Base-by-base conservation (phyloP, 1,284 basidiomycete genomes). In the Tilletia walkeri region DNA sequence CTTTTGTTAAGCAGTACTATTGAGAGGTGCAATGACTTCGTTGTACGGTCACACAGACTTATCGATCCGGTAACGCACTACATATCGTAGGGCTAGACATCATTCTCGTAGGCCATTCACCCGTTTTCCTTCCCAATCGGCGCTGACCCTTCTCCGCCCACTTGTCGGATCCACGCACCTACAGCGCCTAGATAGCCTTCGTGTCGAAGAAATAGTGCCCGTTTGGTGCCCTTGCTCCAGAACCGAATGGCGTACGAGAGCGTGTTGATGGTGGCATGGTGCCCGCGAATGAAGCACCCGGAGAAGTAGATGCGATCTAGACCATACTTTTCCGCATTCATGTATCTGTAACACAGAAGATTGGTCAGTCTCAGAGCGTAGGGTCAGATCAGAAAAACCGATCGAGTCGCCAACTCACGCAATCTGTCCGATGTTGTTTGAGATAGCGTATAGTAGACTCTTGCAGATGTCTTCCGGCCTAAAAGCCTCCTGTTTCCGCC, bases 341-440 rank as follows among this genome's bases (percentile, higher is more conserved):
- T 97, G 85, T 95, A 97, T 71, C 94, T 95, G 84, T 34, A 59
- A 67, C 5, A 47, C 41, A 20, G 12, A 61, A 48, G 30, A n/a
- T 36, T 38, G 7, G 12, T 30, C 24, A 30, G 24, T 30, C 24
- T 30, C 24, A 30, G 24, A 30, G 24, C 24, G 24, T 30, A 30
- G 24, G 24, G 24, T 30, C 24, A 30, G 24, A 30, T 30, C 24
- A 30, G 24, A 30, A 30, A 49, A 34, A 53, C 47, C 3, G 53
- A 48, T 38, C 24, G 20, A 41, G 53, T 9, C 45, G 39, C 20
- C 6, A 20, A 71, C 70, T 18, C 59, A 72, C 92, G 96, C 96
- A 86, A 99, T 98, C 85, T 99, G 96, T 4, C 96, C 96, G 78
- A 99, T 99, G 85, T 99, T 99, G 86, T 99, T 99, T 77, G 92